Evolutionary conservation across 129 eudicot species (phyloP).

Genomic region (Chrysanthemum seticuspe): DNA sequence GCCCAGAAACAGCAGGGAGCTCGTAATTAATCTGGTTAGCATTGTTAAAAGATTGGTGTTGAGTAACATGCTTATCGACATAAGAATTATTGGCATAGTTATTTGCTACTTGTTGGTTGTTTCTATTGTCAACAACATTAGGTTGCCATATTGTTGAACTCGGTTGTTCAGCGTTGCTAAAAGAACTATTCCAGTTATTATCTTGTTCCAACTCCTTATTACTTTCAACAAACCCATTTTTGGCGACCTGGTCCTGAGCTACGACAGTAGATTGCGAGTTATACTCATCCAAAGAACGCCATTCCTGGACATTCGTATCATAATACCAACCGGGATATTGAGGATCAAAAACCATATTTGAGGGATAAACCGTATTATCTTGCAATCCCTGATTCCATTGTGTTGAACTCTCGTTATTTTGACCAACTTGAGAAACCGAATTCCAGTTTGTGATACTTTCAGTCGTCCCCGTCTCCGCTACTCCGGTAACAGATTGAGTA

Average conservation of each 20-base stretch:
- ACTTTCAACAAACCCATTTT: constrained; percentile 43
- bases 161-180: constrained; percentile 34
- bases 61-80: constrained; percentile 42
- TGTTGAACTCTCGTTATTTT: constrained; percentile 35
- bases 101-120: constrained; percentile 37
- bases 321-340: constrained; percentile 97
- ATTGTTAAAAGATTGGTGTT: constrained; percentile 45
- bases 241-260: constrained; percentile 43
- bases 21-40: constrained; percentile 38
- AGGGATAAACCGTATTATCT: constrained; percentile 63
- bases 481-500: constrained; percentile 47
- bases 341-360: constrained; percentile 87
- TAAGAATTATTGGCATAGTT: constrained; percentile 28
- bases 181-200: constrained; percentile 48
- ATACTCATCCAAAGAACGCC: constrained; percentile 71
- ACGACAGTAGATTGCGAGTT: constrained; percentile 41
- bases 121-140: constrained; percentile 22
- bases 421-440: constrained; percentile 48
- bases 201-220: constrained; percentile 39
- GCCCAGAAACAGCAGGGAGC: constrained; percentile 37
- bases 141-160: constrained; percentile 49
- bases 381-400: constrained; percentile 61
- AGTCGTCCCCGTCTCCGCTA: constrained; percentile 55
- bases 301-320: constrained; percentile 70
- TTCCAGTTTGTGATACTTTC: constrained; percentile 64